Evolutionary conservation across 2,329 filamentous ascomycete genomes (phyloP), one percentile per base, ranked within the genome.

Genomic region (Cadophora malorum): DNA sequence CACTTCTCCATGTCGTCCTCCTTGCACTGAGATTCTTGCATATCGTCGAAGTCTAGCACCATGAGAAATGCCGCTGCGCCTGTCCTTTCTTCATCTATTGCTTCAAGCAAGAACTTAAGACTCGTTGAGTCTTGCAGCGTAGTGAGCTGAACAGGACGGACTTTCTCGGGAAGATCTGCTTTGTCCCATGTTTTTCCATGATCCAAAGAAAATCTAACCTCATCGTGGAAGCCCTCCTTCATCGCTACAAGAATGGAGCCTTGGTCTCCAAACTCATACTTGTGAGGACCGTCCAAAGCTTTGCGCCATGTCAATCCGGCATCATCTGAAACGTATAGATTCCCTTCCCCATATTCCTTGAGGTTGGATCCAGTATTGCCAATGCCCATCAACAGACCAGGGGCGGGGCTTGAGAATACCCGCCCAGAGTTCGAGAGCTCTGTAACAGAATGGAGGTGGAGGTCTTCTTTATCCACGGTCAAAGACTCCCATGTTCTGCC

Each of bases 201-300:
- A 77, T 99, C 88, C 31, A 97, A 82, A 0, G 96, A 98, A 79
- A 95, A 99, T 47, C 80, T 83, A 61, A 90, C 79, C 71, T 89
- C 84, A 47, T 88, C 81, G 0, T 90, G 92, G 59, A 83, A 81
- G 16, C 80, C 83, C 74, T 97, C 92, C 70, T 87, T 85, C 47
- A 98, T 84, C 4, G 96, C 96, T 35, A 98, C 85, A 35, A 99
- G 83, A 23, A 99, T 87, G 19, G 94, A 94, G 1, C 96, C 96
- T 72, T 96, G 91, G 74, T 97, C 95, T 64, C 96, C 96, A 78
- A 98, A 96, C 76, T 97, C 94, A 79, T 97, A 99, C 78, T 96
- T 96, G 81, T 98, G 94, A 14, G 94, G 91, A 23, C 93, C 92
- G 19, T 94, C 84, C 5, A 92, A 84, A 0, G 90, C 87, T 76